A percentile compares a stretch with the other conserved stretches of the same genome.
Evolutionary conservation across 129 eudicot genomes (phyloP).

Genomic region (Calendula officinalis): DNA sequence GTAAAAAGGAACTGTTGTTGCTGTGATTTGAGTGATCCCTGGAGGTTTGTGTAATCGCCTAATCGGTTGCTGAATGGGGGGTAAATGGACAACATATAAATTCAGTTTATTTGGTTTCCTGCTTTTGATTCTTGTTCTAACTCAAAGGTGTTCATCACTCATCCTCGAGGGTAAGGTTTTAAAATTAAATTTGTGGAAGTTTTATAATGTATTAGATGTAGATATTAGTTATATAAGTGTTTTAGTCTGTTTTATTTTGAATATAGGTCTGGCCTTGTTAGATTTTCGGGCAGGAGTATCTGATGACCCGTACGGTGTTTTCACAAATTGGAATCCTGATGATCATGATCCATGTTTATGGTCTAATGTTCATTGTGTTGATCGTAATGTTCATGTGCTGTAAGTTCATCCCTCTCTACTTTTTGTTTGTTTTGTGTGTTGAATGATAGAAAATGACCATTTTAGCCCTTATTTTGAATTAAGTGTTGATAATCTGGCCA

Average conservation of each 20-base stretch:
- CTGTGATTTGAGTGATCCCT: constrained; percentile 18
- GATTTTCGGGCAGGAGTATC: constrained; percentile 53
- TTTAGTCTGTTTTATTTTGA: constrained; percentile 18
- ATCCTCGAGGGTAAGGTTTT: constrained; percentile 60
- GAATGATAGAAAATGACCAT: neutral
- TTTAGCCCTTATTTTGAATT: neutral
- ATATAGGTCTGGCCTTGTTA: constrained; percentile 64
- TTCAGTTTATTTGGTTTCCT: constrained; percentile 40
- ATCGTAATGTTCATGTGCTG: constrained; percentile 73
- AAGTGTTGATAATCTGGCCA: no score
- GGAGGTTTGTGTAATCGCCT: constrained; percentile 31
- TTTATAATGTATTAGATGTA: neutral
- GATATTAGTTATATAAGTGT: neutral
- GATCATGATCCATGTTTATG: constrained; percentile 72
- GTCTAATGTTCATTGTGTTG: constrained; percentile 78
- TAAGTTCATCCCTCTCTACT: constrained; percentile 48
- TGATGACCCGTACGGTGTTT: constrained; percentile 57
- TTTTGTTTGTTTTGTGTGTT: constrained; percentile 15
- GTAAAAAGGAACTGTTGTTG: constrained; percentile 11
- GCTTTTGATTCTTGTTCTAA: constrained; percentile 42
- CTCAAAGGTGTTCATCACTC: constrained; percentile 49
- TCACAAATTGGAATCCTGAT: constrained; percentile 63
- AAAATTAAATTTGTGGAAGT: neutral
- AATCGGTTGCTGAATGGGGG: constrained; percentile 66
- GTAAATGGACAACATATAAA: constrained; percentile 55